Base-by-base conservation (phyloP, 1,284 basidiomycete species). In the Rhodotorula sp. region DNA sequence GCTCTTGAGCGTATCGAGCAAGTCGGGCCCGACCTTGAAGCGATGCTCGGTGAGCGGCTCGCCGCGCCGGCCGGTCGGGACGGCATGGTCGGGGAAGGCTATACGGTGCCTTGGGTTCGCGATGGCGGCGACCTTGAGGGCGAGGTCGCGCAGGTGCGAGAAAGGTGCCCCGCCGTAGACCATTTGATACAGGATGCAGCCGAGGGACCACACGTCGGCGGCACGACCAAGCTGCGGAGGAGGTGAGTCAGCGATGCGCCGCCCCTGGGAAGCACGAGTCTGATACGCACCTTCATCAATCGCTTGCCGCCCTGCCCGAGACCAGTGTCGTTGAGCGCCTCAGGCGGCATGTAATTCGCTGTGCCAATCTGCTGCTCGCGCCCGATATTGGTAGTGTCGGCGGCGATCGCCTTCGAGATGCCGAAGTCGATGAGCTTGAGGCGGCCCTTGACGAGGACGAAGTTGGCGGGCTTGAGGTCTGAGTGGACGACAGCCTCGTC, bases 131-230 rank as follows among this genome's bases (percentile, higher is more conserved):
- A 95, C 90, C 83, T 94, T 95, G 77, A 91, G 90, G 4, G 81
- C 86, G 74, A 94, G 93, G 67, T 95, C 91, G 2, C 90, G 89
- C 19, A 93, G 85, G 46, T 90, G 90, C 71, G 90, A 88, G 82
- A 99, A 99, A 5, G 95, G 92, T 70, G 94, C 93, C 67, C 87
- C 87, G 53, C 94, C 94, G 70, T 93, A 91, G 50, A 98, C 90
- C 89, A 98, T 95, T 81, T 98, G 96, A 83, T 91, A 98, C 49
- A 99, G 83, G 66, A 98, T 92, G 82, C 96, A 98, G 1, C 95
- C 97, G 23, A 98, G 84, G 23, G 95, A 92, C 97, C 97, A 99
- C n/a, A 97, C 87, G 82, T 99, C 96, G 60, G 92, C 92, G 69
- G 93, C 93, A 58, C 79, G 74, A 27, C 79, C 79, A 66, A 80